Evolutionary conservation across 108 stramenopile species (phyloP), one percentile per base, ranked within the genome.

Genomic region (Conticribra weissflogii): DNA sequence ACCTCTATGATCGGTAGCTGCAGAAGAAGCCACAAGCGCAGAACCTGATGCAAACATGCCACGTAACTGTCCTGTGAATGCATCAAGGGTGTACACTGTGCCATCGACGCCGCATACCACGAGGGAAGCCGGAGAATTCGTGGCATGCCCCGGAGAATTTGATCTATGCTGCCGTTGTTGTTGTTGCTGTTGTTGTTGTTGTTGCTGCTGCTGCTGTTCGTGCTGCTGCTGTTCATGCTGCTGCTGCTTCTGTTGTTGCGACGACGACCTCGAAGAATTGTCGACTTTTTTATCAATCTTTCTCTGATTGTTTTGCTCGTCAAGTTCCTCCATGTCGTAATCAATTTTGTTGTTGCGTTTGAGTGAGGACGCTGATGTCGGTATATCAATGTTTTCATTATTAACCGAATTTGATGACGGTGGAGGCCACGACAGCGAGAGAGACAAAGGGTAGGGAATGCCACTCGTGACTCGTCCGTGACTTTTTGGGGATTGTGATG

Each of bases 71-170:
- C 88, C 88, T 22, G 75, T 72, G 12, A 60, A 66, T 5, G 86
- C 85, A 48, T 85, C 83, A 15, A 89, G 50, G 9, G 85, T 83
- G 17, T 66, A 63, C 2, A 89, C 83, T n/a, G 75, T 81, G 8
- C 88, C 88, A 78, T 89, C 88, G 0, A 86, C 88, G 1, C 84
- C 81, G 59, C 84, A 85, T 3, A 89, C 78, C 24, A 86, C 79
- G 15, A 89, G 34, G 22, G 83, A 82, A 3, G 87, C 66, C 21
- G 78, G 51, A 16, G 78, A 74, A 23, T 47, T 28, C 17, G 61
- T 21, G 7, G 46, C 30, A 41, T 22, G 0, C 18, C 36, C 36
- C 12, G 36, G 12, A 5, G 36, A 41, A 9, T 41, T 41, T 41
- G 36, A 12, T 9, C 12, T 41, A 12, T 5, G 36, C 8, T 5